A percentile compares a stretch with the other conserved stretches of the same genome.
phyloP scores from a whole-genome alignment of 2,329 filamentous ascomycete genomes.

The Chalaropsis thielavioides region DNA sequence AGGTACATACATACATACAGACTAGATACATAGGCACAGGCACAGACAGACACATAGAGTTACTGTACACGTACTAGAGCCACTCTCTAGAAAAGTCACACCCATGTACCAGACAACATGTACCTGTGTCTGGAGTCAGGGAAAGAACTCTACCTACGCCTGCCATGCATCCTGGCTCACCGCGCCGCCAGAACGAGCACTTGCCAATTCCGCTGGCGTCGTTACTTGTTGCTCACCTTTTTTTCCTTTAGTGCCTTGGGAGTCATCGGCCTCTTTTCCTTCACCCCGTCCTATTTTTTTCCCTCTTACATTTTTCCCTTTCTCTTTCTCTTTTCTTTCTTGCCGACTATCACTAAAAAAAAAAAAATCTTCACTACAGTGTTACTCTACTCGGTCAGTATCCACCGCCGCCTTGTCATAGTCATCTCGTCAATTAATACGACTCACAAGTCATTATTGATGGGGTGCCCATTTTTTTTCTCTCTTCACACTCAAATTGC shows the following conservation, averaged over 20 bases:
- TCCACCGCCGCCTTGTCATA: not conserved
- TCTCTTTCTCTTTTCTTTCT: not conserved
- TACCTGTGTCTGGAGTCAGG: too few species aligned
- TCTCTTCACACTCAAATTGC: not conserved
- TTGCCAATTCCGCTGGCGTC: not conserved
- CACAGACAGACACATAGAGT: not conserved
- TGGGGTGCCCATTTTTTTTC: constrained; percentile 3
- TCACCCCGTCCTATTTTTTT: not conserved
- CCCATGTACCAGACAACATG: too few species aligned
- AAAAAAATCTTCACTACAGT: not conserved
- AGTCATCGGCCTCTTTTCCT: not conserved
- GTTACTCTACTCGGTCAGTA: not conserved
- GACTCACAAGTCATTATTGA: not conserved
- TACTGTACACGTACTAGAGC: not conserved
- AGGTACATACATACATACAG: not conserved
- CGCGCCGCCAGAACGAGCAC: not conserved
- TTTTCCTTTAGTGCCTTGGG: not conserved
- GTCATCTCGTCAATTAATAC: not conserved
- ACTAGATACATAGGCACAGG: too few species aligned
- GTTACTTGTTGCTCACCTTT: not conserved
- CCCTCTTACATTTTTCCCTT: not conserved
- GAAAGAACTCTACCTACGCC: not conserved
- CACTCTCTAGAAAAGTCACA: not conserved
- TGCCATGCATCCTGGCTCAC: not conserved
- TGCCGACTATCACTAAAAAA: not conserved